Evolutionary conservation across 176 grass and related monocot species (phyloP), one percentile per base, ranked within the genome.

Genomic region (Saccharum spontaneum): DNA sequence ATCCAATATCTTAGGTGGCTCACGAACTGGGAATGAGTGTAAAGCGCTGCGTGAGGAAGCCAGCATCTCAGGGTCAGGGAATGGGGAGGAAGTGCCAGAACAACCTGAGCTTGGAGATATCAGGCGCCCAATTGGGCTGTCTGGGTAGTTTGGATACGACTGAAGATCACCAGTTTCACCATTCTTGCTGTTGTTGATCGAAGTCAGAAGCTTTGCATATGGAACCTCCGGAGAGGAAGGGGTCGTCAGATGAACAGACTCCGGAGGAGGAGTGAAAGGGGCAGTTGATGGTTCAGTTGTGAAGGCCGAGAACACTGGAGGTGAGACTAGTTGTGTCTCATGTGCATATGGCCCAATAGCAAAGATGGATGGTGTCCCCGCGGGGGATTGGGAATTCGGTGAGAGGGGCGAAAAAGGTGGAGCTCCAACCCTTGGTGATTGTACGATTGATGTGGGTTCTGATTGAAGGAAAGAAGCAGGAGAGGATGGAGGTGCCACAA

Each of bases 221-320:
- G 97, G 97, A 10, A 99, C 97, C 88, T 99, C 97, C 1, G 97
- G 97, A 62, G 97, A 99, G 38, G 97, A 95, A 89, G 97, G 97
- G 73, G 93, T 99, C 45, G 97, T 99, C 37, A 91, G 33, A 83
- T 96, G 93, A 28, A 96, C 82, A 90, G 93, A 88, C 79, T 99
- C 97, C 22, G 97, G 90, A 71, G 97, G 97, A 49, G 97, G 97
- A 54, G 93, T 99, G 82, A 94, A 90, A 24, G 97, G 91, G 83
- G 97, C 93, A 50, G 97, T 96, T 45, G 97, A 99, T 70, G 97
- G 97, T 81, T 99, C 97, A 46, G 97, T 99, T 69, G 93, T 99
- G 79, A 96, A 94, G 57, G 93, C 90, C 0, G 97, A 99, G 84
- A 99, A 99, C 31, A 86, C 89, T 5, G 97, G 97, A 69, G 97